phyloP scores from a whole-genome alignment of 257 asterid genomes.

The Rehmannia glutinosa region DNA sequence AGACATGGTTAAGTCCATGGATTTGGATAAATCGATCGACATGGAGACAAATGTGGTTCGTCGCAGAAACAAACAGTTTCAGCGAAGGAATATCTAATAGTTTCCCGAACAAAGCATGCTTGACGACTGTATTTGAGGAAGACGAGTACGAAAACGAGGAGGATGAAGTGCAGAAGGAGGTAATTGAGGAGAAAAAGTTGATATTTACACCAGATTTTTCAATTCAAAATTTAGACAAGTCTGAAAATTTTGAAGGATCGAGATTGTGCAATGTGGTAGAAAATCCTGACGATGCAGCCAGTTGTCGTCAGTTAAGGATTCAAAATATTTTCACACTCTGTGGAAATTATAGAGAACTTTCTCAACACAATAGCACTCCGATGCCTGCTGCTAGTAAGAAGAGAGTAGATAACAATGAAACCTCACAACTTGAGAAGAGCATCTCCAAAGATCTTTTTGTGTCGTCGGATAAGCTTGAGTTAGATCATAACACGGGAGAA shows the following conservation, averaged over 20 bases:
- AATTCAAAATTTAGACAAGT: too few species aligned
- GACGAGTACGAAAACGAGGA: slow-evolving; percentile 41
- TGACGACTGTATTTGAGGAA: slow-evolving; percentile 79
- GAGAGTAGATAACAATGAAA: too few species aligned
- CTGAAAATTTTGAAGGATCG: too few species aligned
- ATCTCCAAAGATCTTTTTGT: slow-evolving; percentile 12
- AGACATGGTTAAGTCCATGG: slow-evolving; percentile 97
- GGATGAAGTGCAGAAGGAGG: slow-evolving; percentile 83
- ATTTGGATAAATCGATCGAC: slow-evolving; percentile 70
- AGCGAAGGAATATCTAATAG: slow-evolving; percentile 29
- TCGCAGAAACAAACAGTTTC: slow-evolving; percentile 13
- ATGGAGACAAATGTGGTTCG: slow-evolving; percentile 34
- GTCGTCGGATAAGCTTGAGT: slow-evolving; percentile 12
- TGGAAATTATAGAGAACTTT: slow-evolving; percentile 52
- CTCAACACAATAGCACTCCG: slow-evolving; percentile 27
- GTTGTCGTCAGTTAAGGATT: slow-evolving; percentile 45
- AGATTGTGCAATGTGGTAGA: slow-evolving; percentile 18
- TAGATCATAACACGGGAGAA: slow-evolving; percentile 12
- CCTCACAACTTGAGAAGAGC: background rate
- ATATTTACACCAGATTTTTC: slow-evolving; percentile 29
- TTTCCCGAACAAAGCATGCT: slow-evolving; percentile 36
- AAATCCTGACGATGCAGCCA: slow-evolving; percentile 19
- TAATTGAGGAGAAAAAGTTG: slow-evolving; percentile 67
- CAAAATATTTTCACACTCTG: slow-evolving; percentile 69
- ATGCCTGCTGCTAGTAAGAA: too few species aligned